phyloP scores from a whole-genome alignment of 345 rosid species.

The Ceriops tagal region DNA sequence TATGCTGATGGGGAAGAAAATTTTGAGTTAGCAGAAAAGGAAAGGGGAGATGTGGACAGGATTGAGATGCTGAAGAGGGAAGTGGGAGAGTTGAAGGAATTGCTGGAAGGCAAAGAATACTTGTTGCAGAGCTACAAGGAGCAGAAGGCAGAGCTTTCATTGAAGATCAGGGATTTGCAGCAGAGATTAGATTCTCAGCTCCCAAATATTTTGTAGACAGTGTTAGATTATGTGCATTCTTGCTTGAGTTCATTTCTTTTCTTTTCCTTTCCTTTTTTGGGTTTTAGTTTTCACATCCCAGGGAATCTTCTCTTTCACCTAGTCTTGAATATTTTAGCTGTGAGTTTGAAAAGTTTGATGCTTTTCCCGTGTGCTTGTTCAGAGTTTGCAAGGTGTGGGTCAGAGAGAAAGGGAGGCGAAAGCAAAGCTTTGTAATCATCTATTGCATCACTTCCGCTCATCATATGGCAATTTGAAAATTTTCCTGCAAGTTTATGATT shows the following conservation, averaged over 20 bases:
- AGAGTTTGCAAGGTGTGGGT: conserved; percentile 3
- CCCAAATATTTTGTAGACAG: conserved; percentile 83
- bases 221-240: conserved; percentile 65
- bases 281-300: conserved; percentile 6
- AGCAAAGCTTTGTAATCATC: conserved; percentile 3
- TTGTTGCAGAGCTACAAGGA: conserved; percentile 78
- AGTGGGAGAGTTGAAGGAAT: conserved; percentile 79
- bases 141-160: conserved; percentile 74
- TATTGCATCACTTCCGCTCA: no score
- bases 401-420: not conserved
- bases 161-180: conserved; percentile 79
- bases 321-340: not conserved
- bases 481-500: no score
- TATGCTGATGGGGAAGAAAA: conserved; percentile 42
- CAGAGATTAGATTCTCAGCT: conserved; percentile 81
- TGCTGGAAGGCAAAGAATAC: conserved; percentile 86
- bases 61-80: conserved; percentile 75
- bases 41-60: conserved; percentile 45
- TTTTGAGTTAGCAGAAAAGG: conserved; percentile 41
- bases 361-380: conserved; percentile 5
- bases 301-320: conserved; percentile 4
- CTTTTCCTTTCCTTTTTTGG: not conserved
- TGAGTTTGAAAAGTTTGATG: conserved; percentile 12
- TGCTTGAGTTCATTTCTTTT: conserved; percentile 18
- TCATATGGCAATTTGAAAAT: no score